Base-by-base conservation (phyloP, 1,284 basidiomycete species). In the Ceratobasidium sp. region DNA sequence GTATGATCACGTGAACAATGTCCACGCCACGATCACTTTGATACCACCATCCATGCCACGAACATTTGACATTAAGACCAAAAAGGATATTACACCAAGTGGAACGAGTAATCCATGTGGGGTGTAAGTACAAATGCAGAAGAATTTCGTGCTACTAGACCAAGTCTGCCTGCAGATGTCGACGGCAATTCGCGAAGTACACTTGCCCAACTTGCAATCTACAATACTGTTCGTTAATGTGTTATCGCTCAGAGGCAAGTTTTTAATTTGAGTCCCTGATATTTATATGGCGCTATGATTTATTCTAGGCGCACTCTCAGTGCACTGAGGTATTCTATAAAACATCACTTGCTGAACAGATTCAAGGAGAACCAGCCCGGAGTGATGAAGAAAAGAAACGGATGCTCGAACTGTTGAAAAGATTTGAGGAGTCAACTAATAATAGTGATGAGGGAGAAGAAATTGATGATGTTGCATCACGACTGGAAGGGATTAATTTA, bases 241-340 rank as follows among this genome's bases (percentile, higher is more conserved):
- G 92, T 79, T 94, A 92, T 80, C 87, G 89, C 41, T 89, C 89
- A 34, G 83, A 88, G 81, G 90, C 89, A 78, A 72, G 79, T 18
- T 45, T 4, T 18, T n/a, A 6, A 45, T 6, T 14, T n/a, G 6
- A 8, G 6, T 45, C 4, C 10, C 39, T 12, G 64, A 8, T 23
- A 18, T 45, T 6, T 26, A 18, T 4, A 23, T 28, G 2, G 36
- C 6, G 18, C 43, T 46, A 46, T 32, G 14, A 6, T 39, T 6
- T 39, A 6, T 39, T 46, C 6, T 28, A 92, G 88, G 77, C 81
- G 62, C 92, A 93, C 78, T 81, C 83, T 0, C 83, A 85, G 78
- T 94, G 92, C 80, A 91, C 91, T 18, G 92, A 93, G 77, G 78
- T 81, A 0, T 94, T 94, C 78, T 92, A 92, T 79, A 87, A 87